A percentile compares a stretch with the other conserved stretches of the same genome.
These are phyloP conservation scores for Phaeosphaeria sp. DNA, from an alignment of 2,329 filamentous ascomycete genomes.

Conservation along the genomic window DNA sequence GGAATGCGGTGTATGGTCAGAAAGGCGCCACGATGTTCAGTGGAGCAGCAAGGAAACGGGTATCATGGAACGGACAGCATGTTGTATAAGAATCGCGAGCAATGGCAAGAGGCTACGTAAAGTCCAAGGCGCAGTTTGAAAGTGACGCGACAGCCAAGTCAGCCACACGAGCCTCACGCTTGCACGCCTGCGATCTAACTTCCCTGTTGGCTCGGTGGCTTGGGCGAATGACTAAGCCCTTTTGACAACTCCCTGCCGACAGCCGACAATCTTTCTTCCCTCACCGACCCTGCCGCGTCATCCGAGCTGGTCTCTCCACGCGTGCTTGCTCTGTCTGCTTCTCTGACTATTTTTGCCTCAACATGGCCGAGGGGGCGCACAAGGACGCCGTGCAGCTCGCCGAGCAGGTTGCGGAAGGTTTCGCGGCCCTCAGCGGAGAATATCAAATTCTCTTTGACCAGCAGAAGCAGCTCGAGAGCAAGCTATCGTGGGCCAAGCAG, in stretches of 20 bases:
- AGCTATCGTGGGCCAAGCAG: slow-evolving; percentile 56
- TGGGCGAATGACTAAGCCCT: slow-evolving; percentile 16
- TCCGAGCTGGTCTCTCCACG: slow-evolving; percentile 22
- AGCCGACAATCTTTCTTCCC: slow-evolving; percentile 13
- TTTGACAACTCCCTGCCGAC: not conserved
- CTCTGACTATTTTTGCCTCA: slow-evolving; percentile 9
- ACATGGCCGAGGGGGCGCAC: slow-evolving; percentile 37
- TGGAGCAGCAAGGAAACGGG: slow-evolving; percentile 7
- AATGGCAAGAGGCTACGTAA: slow-evolving; percentile 42
- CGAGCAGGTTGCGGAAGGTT: slow-evolving; percentile 55
- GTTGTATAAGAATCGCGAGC: slow-evolving; percentile 29
- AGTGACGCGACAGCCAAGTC: slow-evolving; percentile 36
- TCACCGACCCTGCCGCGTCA: slow-evolving; percentile 31
- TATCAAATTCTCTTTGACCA: slow-evolving; percentile 55
- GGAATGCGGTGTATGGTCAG: not conserved
- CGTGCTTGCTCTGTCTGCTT: slow-evolving; percentile 11
- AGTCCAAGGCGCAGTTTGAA: slow-evolving; percentile 35
- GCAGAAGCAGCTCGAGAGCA: slow-evolving; percentile 55
- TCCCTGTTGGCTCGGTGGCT: slow-evolving; percentile 7
- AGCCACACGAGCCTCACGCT: slow-evolving; percentile 20
- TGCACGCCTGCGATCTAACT: slow-evolving; percentile 1
- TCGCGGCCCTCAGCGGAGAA: slow-evolving; percentile 55
- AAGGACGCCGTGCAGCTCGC: slow-evolving; percentile 41
- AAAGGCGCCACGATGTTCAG: slow-evolving; percentile 2
- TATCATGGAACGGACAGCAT: slow-evolving; percentile 36